Percentiles rank a stretch among this genome's conserved stretches.
These are phyloP conservation scores for Saccharomyces hybrid DNA, from an alignment of 1,139 yeast genomes.

Conservation along the genomic window DNA sequence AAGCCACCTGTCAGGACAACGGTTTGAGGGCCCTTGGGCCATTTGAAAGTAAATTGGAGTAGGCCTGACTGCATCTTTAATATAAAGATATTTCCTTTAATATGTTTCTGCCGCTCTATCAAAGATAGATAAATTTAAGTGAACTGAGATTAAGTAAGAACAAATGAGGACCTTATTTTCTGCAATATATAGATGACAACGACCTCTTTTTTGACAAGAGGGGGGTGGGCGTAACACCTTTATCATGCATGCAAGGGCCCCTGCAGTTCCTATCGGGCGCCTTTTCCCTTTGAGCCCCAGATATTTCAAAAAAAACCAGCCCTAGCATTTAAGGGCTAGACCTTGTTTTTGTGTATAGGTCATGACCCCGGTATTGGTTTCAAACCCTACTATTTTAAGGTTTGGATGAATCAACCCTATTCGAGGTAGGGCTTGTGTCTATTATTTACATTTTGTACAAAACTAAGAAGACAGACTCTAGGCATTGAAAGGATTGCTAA, in stretches of 20 bases:
- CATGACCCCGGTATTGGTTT: background rate
- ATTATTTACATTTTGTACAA: background rate
- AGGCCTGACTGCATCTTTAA: background rate
- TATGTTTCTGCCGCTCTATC: background rate
- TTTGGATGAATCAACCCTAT: background rate
- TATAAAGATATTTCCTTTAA: background rate
- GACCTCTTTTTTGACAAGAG: background rate
- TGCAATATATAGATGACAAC: background rate
- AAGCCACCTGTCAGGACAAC: constrained; percentile 73
- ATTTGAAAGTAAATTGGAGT: constrained; percentile 19
- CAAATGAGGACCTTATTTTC: background rate
- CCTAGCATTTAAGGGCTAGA: background rate
- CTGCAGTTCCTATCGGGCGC: constrained; percentile 1
- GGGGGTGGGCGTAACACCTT: background rate
- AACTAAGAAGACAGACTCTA: background rate
- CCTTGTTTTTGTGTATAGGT: too few species aligned
- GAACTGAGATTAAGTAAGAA: too few species aligned
- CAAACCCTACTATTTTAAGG: too few species aligned
- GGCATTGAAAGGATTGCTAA: background rate
- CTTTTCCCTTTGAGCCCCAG: background rate
- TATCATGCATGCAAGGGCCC: background rate
- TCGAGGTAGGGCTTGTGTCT: background rate
- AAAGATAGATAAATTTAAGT: background rate
- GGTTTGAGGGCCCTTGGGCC: constrained; percentile 69
- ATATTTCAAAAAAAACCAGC: background rate